Evolutionary conservation across 2,329 filamentous ascomycete species (phyloP).

Genomic region (Fusarium mundagurra): DNA sequence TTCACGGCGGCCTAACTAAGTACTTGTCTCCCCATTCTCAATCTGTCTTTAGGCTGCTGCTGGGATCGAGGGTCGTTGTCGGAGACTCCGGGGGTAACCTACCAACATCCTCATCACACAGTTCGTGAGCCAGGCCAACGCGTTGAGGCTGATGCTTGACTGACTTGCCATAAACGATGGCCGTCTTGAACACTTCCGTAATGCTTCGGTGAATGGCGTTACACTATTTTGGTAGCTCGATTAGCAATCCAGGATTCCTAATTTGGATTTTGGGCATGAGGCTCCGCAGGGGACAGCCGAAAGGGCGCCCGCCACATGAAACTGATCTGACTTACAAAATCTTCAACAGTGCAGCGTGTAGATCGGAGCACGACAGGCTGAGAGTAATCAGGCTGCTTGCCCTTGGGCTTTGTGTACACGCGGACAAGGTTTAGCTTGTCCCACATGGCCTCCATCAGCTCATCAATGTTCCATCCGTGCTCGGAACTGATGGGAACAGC

Average conservation of each 20-base stretch:
- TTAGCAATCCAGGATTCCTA: constrained; percentile 38
- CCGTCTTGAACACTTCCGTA: constrained; percentile 92
- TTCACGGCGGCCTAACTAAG: constrained; percentile 26
- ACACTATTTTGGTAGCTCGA: constrained; percentile 70
- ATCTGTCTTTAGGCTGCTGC: constrained; percentile 17
- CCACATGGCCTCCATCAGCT: constrained; percentile 98
- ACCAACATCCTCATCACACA: constrained; percentile 98
- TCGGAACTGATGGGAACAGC: constrained; percentile 97
- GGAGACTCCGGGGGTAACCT: constrained; percentile 51
- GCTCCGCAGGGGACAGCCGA: constrained; percentile 8
- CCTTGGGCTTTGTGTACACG: constrained; percentile 98
- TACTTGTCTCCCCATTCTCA: constrained; percentile 11
- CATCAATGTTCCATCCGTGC: constrained; percentile 97
- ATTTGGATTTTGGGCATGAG: constrained; percentile 10
- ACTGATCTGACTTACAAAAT: constrained; percentile 78
- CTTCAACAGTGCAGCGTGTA: constrained; percentile 88
- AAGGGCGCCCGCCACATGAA: not conserved
- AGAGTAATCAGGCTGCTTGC: constrained; percentile 90
- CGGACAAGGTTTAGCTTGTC: constrained; percentile 91
- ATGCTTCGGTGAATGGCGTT: constrained; percentile 97
- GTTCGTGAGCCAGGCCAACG: constrained; percentile 88
- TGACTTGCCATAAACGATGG: constrained; percentile 96
- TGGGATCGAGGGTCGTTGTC: constrained; percentile 13
- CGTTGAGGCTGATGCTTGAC: constrained; percentile 99
- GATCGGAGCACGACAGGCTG: constrained; percentile 89